Percentiles rank a stretch among this genome's conserved stretches.
Conservation (phyloP, 352 stramenopile genomes). For the Phytophthora litchii region DNA sequence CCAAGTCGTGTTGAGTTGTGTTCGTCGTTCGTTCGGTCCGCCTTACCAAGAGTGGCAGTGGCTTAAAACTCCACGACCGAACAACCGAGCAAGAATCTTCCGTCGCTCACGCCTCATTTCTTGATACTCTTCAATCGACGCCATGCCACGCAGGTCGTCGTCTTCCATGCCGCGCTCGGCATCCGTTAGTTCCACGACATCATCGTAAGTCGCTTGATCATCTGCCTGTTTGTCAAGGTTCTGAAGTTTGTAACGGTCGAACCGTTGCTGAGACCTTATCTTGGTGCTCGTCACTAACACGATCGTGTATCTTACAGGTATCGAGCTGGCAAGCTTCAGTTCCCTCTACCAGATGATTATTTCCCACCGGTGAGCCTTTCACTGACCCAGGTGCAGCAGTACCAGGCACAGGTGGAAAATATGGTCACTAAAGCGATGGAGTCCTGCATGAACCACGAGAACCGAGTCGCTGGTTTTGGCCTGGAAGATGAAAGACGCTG, state of each 20-base stretch:
- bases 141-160: slow-evolving; percentile 39
- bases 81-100: slow-evolving; percentile 20
- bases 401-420: slow-evolving; percentile 31
- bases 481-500: slow-evolving; percentile 31
- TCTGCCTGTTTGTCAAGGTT: slow-evolving; percentile 9
- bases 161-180: slow-evolving; percentile 24
- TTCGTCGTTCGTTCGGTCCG: slow-evolving; percentile 19
- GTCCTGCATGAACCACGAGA: slow-evolving; percentile 41
- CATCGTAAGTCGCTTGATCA: slow-evolving; percentile 29
- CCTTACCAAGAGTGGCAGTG: slow-evolving; percentile 13
- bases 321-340: slow-evolving; percentile 36
- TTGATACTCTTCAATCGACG: slow-evolving; percentile 32
- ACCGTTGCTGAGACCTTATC: slow-evolving; percentile 11
- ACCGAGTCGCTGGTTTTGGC: slow-evolving; percentile 29
- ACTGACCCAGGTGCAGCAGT: slow-evolving; percentile 37
- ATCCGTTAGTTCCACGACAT: slow-evolving; percentile 25
- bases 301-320: slow-evolving; percentile 13
- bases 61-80: slow-evolving; percentile 21
- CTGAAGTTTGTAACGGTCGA: slow-evolving; percentile 36
- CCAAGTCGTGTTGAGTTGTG: slow-evolving; percentile 14
- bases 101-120: slow-evolving; percentile 1
- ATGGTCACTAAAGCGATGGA: slow-evolving; percentile 31
- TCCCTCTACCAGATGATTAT: slow-evolving; percentile 49
- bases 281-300: slow-evolving; percentile 20
- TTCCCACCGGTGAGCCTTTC: slow-evolving; percentile 46